Percentiles rank a stretch among this genome's conserved stretches.
Evolutionary conservation across 805 yeast genomes (phyloP).

Genomic region (Pichia nanzhaoensis): DNA sequence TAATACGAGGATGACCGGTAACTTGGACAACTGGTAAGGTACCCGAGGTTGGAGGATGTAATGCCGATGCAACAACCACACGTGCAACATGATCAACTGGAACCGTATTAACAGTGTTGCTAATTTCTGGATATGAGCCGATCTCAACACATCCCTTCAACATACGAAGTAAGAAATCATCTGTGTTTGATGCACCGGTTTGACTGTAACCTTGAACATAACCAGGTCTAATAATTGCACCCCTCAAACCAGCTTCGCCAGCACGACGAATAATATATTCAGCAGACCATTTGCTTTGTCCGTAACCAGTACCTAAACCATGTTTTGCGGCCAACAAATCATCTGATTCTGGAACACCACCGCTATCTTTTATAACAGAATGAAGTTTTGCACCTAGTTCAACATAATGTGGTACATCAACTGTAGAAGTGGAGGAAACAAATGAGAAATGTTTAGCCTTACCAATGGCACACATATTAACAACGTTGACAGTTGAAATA

Average conservation of each 20-base stretch:
- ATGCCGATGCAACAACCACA: constrained; percentile 74
- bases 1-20: constrained; percentile 93
- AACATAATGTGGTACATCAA: constrained; percentile 79
- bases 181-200: constrained; percentile 91
- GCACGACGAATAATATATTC: constrained; percentile 85
- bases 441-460: constrained; percentile 82
- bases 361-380: constrained; percentile 59
- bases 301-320: constrained; percentile 90
- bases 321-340: constrained; percentile 71
- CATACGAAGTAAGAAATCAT: constrained; percentile 91
- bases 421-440: constrained; percentile 91
- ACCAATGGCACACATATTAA: constrained; percentile 70
- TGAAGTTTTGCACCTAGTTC: constrained; percentile 65
- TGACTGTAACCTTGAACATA: constrained; percentile 82
- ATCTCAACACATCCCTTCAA: constrained; percentile 90
- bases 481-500: constrained; percentile 73
- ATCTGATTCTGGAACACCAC: constrained; percentile 79
- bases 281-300: constrained; percentile 97
- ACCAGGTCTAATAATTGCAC: constrained; percentile 91
- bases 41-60: constrained; percentile 61
- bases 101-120: constrained; percentile 88
- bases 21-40: constrained; percentile 74
- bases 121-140: constrained; percentile 77
- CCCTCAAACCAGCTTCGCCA: constrained; percentile 79
- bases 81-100: constrained; percentile 98